Base-by-base conservation (phyloP, 176 grass and related monocot species). In the Eragrostis curvula region DNA sequence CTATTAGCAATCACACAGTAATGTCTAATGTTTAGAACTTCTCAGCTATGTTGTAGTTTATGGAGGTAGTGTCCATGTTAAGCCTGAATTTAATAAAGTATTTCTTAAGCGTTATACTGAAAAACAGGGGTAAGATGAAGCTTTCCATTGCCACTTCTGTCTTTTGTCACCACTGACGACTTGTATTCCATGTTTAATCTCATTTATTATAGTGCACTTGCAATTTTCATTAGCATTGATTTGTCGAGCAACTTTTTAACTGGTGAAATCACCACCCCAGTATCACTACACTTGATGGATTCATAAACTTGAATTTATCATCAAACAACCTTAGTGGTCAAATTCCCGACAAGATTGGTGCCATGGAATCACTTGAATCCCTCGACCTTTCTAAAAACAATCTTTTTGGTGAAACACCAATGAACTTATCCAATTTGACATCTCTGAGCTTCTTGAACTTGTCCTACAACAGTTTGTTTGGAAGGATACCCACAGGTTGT, bases 381-480 rank as follows among this genome's bases (percentile, higher is more conserved):
- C 46, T 89, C 2, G 87, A 89, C 12, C 50, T 89, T 5, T 85
- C 68, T 1, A 66, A 15, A 5, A 89, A 89, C 43, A 28, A 64
- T 6, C 40, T 89, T 40, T 81, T 8, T 21, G 87, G 82, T 10
- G 24, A 18, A 46, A 80, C 85, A 25, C 75, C 82, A 7, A 0
- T 30, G 3, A 48, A 39, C 27, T n/a, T 89, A 6, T 69, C 76
- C 4, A 32, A 20, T 29, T 77, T 89, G 30, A 68, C 46, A 28
- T 85, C 13, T 32, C 11, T 89, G 10, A 56, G 55, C 39, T 42
- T 63, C 20, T 61, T 89, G 18, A 73, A 89, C 17, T 56, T 89
- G 8, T 88, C 80, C 1, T 78, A 79, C n/a, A 88, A 88, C 45
- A 84, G 84, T 29, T 40, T 84, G 9, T 48, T 67, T 2, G 81